A percentile compares a stretch with the other conserved stretches of the same genome.
phyloP scores from a whole-genome alignment of 2,329 filamentous ascomycete species.

The Neonectria punicea region DNA sequence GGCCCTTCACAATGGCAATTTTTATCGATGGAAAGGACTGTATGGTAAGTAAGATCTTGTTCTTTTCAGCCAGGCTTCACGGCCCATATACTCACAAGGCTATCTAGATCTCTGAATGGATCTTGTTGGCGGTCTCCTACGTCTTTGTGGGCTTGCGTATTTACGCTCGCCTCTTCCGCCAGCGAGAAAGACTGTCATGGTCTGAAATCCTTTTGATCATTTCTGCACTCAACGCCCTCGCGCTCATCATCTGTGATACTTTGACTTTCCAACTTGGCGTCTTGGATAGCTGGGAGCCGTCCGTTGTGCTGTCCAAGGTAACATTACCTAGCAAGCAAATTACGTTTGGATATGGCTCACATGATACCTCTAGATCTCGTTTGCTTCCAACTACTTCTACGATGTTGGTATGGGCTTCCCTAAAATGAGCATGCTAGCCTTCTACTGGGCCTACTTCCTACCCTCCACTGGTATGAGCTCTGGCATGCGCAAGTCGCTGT shows the following conservation, averaged over 20 bases:
- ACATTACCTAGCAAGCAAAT: too few species aligned
- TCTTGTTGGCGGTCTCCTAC: too few species aligned
- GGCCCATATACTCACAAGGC: too few species aligned
- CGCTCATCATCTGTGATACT: constrained; percentile 49
- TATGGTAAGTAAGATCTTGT: too few species aligned
- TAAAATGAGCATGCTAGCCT: constrained; percentile 50
- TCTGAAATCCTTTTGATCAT: constrained; percentile 45
- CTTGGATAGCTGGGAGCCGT: constrained; percentile 44
- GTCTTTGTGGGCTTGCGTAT: too few species aligned
- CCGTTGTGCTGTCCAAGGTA: constrained; percentile 47
- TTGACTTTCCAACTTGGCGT: constrained; percentile 47
- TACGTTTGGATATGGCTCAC: too few species aligned
- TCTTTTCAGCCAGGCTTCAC: too few species aligned
- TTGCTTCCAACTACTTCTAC: constrained; percentile 51
- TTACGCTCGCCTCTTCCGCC: constrained; percentile 46
- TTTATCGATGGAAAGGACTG: too few species aligned
- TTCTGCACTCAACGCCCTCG: constrained; percentile 46
- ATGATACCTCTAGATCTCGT: constrained; percentile 39
- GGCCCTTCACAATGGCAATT: too few species aligned
- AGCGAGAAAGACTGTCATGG: constrained; percentile 40
- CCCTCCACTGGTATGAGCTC: constrained; percentile 32
- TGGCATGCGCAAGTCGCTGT: constrained; percentile 43
- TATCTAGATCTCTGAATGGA: too few species aligned
- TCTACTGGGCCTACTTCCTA: constrained; percentile 50
- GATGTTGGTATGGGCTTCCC: constrained; percentile 51